phyloP scores from a whole-genome alignment of 129 eudicot species.

The Apium graveolens region DNA sequence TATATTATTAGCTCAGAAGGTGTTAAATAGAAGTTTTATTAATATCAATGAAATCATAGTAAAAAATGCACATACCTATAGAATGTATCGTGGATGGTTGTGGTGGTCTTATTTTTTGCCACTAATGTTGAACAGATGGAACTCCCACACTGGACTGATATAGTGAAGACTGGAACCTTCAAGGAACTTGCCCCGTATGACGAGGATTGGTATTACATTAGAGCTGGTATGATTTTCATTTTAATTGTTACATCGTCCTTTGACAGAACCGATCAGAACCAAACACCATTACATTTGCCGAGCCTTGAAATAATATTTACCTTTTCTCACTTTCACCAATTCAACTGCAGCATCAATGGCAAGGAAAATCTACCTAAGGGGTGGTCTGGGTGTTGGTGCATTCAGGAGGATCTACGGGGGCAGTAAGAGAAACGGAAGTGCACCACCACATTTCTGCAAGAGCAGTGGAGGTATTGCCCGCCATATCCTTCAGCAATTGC shows the following conservation, averaged over 20 bases:
- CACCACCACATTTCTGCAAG: constrained; percentile 74
- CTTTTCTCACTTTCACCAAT: background rate
- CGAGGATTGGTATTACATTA: constrained; percentile 67
- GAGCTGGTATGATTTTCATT: constrained; percentile 41
- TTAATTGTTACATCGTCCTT: background rate
- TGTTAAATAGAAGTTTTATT: background rate
- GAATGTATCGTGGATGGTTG: background rate
- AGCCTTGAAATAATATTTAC: background rate
- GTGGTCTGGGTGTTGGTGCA: constrained; percentile 71
- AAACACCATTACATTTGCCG: background rate
- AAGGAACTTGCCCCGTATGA: constrained; percentile 78
- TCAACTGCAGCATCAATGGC: constrained; percentile 56
- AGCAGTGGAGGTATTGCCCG: constrained; percentile 66
- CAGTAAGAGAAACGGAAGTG: constrained; percentile 64
- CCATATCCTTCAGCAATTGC: constrained; percentile 66
- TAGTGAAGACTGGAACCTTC: constrained; percentile 59
- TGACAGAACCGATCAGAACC: background rate
- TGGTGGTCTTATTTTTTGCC: background rate
- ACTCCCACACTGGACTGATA: constrained; percentile 75
- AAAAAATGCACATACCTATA: background rate
- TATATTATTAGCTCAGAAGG: background rate
- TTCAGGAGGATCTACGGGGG: constrained; percentile 73
- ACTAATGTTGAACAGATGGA: constrained; percentile 35
- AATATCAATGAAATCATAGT: background rate
- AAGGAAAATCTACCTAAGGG: constrained; percentile 71